Evolutionary conservation across 495 filamentous ascomycete species (phyloP).

Genomic region (Hypoxylon crocopeplum): DNA sequence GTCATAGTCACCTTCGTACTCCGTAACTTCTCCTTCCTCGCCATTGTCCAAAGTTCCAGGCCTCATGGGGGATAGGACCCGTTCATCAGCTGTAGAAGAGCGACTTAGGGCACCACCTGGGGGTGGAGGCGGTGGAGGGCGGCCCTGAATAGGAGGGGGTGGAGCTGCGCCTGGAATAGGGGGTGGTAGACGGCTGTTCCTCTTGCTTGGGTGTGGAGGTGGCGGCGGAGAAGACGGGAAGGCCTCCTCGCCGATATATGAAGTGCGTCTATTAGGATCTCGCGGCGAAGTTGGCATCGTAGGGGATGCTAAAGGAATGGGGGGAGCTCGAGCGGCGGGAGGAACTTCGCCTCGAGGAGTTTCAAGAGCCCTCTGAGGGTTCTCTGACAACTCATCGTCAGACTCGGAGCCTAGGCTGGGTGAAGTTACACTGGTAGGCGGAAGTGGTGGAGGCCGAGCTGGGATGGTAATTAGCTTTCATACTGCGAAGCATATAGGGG

Average conservation of each 20-base stretch:
- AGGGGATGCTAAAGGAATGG: slow-evolving; percentile 58
- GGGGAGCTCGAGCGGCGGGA: slow-evolving; percentile 47
- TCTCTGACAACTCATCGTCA: slow-evolving; percentile 89
- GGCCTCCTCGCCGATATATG: slow-evolving; percentile 55
- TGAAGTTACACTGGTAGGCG: slow-evolving; percentile 60
- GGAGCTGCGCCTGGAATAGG: slow-evolving; percentile 58
- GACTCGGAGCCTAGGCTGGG: slow-evolving; percentile 85
- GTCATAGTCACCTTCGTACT: slow-evolving; percentile 98
- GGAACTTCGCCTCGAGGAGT: slow-evolving; percentile 48
- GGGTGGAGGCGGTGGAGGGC: slow-evolving; percentile 82
- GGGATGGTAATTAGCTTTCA: slow-evolving; percentile 43
- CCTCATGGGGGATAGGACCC: slow-evolving; percentile 45
- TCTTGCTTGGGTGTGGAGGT: slow-evolving; percentile 53
- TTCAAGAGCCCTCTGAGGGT: slow-evolving; percentile 49
- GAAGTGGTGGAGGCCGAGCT: slow-evolving; percentile 66
- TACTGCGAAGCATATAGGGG: slow-evolving; percentile 19
- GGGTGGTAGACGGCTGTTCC: slow-evolving; percentile 57
- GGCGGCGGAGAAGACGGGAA: slow-evolving; percentile 54
- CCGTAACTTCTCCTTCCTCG: slow-evolving; percentile 81
- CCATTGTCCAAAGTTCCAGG: slow-evolving; percentile 63
- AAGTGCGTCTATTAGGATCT: slow-evolving; percentile 58
- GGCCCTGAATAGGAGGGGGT: slow-evolving; percentile 61
- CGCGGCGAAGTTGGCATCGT: slow-evolving; percentile 61
- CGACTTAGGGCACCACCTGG: slow-evolving; percentile 64
- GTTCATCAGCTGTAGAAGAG: slow-evolving; percentile 65